A percentile compares a stretch with the other conserved stretches of the same genome.
These are phyloP conservation scores for Globisporangium okanoganense DNA, from an alignment of 352 stramenopile species.

Conservation along the genomic window DNA sequence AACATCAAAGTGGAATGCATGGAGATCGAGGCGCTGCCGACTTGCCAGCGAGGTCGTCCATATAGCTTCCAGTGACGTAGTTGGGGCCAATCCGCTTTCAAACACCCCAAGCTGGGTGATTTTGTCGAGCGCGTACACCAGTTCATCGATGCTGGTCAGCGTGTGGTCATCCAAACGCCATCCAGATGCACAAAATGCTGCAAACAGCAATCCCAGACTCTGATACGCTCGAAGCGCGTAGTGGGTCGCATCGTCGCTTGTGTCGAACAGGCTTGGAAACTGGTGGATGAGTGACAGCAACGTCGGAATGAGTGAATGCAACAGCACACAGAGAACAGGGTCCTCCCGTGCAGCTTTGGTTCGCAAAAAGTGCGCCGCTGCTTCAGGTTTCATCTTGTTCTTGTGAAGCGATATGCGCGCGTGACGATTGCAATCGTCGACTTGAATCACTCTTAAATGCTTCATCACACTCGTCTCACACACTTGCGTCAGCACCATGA, in stretches of 20 bases:
- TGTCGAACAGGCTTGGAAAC: constrained; percentile 43
- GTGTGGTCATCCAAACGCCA: constrained; percentile 29
- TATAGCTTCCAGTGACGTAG: constrained; percentile 11
- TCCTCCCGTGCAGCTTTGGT: constrained; percentile 31
- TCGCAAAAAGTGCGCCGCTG: constrained; percentile 17
- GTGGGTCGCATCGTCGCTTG: constrained; percentile 19
- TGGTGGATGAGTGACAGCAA: constrained; percentile 52
- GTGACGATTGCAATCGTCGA: constrained; percentile 43
- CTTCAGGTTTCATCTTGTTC: constrained; percentile 32
- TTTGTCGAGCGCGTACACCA: constrained; percentile 48
- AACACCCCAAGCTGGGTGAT: constrained; percentile 19
- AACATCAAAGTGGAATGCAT: constrained; percentile 8
- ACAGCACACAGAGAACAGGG: constrained; percentile 30
- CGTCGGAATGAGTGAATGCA: constrained; percentile 40
- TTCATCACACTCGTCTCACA: constrained; percentile 30
- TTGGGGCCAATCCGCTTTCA: not conserved
- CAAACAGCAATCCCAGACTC: constrained; percentile 31
- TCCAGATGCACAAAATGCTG: constrained; percentile 24
- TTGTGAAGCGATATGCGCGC: constrained; percentile 44
- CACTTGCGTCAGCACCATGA: constrained; percentile 26
- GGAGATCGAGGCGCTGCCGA: constrained; percentile 15
- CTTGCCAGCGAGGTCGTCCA: constrained; percentile 9
- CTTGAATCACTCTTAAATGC: constrained; percentile 35
- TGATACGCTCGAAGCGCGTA: constrained; percentile 21
- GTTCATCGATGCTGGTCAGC: constrained; percentile 32